Conservation (phyloP, 2,329 filamentous ascomycete genomes). For the Aspergillus sp. region DNA sequence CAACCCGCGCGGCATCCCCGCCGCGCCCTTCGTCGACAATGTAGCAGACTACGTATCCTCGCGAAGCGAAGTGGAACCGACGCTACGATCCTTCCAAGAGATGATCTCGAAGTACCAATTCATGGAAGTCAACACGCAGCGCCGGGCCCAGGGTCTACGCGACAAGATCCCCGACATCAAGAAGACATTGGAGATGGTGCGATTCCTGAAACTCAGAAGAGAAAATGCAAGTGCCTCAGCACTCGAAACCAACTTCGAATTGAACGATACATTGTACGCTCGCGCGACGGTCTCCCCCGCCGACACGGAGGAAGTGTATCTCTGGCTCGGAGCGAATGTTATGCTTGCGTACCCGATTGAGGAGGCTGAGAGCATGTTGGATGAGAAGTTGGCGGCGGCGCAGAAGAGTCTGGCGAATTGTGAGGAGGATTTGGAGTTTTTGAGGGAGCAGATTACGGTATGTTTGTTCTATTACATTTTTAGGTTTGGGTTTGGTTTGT, state of each 20-base stretch:
- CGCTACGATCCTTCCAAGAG: constrained; percentile 50
- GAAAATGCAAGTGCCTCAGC: constrained; percentile 63
- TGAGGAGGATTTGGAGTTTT: constrained; percentile 93
- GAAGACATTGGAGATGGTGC: constrained; percentile 90
- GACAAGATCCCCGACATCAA: constrained; percentile 98
- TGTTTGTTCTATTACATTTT: constrained; percentile 25
- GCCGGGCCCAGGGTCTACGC: constrained; percentile 75
- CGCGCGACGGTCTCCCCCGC: constrained; percentile 80
- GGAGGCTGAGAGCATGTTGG: constrained; percentile 79
- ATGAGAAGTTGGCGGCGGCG: constrained; percentile 75
- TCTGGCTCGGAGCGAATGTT: constrained; percentile 98
- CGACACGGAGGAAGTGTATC: constrained; percentile 76
- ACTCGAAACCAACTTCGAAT: constrained; percentile 89
- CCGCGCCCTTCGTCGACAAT: constrained; percentile 51
- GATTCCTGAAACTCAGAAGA: constrained; percentile 75
- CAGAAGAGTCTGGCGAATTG: constrained; percentile 81
- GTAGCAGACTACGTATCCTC: constrained; percentile 50
- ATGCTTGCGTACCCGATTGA: constrained; percentile 94
- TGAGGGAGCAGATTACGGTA: constrained; percentile 95
- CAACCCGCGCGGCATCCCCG: constrained; percentile 50
- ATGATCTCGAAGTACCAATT: constrained; percentile 92
- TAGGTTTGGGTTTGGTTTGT: neutral
- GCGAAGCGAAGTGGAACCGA: constrained; percentile 49
- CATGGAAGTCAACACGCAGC: constrained; percentile 93
- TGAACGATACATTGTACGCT: constrained; percentile 93